Evolutionary conservation across 148 eudicot genomes (phyloP).

Genomic region (Hydrangea macrophylla): DNA sequence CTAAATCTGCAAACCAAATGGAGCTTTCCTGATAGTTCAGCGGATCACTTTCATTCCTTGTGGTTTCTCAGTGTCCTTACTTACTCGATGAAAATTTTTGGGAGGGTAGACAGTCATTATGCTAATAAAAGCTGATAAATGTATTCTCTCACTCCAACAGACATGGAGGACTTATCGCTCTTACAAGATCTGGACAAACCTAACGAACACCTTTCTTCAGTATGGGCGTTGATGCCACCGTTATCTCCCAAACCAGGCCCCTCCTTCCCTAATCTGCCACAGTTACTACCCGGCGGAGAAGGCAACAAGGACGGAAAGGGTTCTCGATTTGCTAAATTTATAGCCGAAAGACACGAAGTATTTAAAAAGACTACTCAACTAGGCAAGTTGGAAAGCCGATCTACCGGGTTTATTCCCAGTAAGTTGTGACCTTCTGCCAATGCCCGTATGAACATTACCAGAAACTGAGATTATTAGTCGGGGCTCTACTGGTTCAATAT

Average conservation of each 20-base stretch:
- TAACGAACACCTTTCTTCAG: constrained; percentile 56
- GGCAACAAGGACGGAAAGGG: constrained; percentile 53
- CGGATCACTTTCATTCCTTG: not conserved
- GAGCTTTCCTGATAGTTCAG: too few species aligned
- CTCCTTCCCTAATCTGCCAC: constrained; percentile 28
- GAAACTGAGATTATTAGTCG: not conserved
- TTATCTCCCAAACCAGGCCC: constrained; percentile 64
- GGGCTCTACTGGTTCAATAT: too few species aligned
- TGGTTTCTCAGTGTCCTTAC: not conserved
- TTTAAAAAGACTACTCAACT: constrained; percentile 34
- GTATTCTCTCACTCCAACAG: constrained; percentile 25
- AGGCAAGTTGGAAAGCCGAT: constrained; percentile 27
- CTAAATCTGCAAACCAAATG: too few species aligned
- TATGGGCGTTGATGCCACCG: constrained; percentile 89
- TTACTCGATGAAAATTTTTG: constrained; percentile 1
- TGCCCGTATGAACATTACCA: not conserved
- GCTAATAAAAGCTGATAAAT: not conserved
- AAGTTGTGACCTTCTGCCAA: constrained; percentile 54
- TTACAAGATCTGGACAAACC: constrained; percentile 74
- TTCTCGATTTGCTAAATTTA: constrained; percentile 79
- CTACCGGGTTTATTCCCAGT: constrained; percentile 42
- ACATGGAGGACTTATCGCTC: constrained; percentile 52
- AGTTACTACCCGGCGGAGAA: constrained; percentile 27
- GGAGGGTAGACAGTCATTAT: not conserved
- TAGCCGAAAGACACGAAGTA: constrained; percentile 54